Evolutionary conservation across 805 yeast genomes (phyloP).

Genomic region (Debaryomyces tyrocola): DNA sequence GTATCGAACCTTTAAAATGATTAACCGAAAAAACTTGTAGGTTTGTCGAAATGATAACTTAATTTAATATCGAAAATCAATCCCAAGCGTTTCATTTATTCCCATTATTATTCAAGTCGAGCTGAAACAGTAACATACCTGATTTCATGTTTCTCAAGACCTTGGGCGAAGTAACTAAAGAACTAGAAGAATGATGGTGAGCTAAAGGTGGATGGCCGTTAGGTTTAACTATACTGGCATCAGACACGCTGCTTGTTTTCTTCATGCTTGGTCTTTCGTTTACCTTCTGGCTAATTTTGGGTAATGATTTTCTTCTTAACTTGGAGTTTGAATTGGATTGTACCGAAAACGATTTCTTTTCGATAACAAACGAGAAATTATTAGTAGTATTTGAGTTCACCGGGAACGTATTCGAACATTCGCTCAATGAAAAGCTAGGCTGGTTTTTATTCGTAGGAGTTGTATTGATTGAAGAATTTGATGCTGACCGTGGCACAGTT

Average conservation of each 20-base stretch:
- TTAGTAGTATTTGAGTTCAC: constrained; percentile 10
- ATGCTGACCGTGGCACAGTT: not conserved
- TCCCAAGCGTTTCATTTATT: not conserved
- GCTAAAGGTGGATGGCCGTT: not conserved
- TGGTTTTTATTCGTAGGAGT: not conserved
- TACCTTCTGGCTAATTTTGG: constrained; percentile 1
- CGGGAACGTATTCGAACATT: constrained; percentile 15
- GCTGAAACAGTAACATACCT: constrained; percentile 27
- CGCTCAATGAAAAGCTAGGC: constrained; percentile 11
- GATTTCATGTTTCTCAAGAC: constrained; percentile 25
- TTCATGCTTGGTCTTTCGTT: constrained; percentile 1
- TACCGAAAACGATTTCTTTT: constrained; percentile 1
- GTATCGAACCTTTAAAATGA: too few species aligned
- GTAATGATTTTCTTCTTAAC: constrained; percentile 1
- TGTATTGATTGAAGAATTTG: not conserved
- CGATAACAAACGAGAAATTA: constrained; percentile 21
- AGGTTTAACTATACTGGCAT: not conserved
- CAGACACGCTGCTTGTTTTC: constrained; percentile 4
- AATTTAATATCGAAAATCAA: not conserved
- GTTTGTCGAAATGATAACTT: too few species aligned
- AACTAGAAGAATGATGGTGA: not conserved
- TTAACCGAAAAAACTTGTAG: too few species aligned
- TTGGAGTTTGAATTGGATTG: not conserved
- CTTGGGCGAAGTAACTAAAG: constrained; percentile 8
- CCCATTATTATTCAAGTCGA: constrained; percentile 15